phyloP scores from a whole-genome alignment of 768 basidiomycete species.

The Tulasnella sp. region DNA sequence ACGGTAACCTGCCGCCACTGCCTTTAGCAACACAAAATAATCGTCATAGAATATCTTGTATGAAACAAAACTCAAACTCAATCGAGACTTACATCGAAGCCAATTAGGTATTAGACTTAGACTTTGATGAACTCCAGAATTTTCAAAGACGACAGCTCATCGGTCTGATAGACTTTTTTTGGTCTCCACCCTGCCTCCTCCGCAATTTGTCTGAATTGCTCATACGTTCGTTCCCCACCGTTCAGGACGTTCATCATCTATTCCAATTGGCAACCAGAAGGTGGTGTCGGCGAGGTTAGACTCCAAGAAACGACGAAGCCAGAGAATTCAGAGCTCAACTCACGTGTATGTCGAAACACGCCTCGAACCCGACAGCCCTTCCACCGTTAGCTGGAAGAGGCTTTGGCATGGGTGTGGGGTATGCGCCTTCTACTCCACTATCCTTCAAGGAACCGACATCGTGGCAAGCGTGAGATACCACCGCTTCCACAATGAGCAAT shows the following conservation, averaged over 20 bases:
- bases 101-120: background rate
- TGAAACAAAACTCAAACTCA: too few relatives aligned
- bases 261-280: too few relatives aligned
- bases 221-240: background rate
- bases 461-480: background rate
- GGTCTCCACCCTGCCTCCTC: background rate
- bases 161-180: background rate
- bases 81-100: too few relatives aligned
- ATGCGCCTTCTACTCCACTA: conserved; percentile 11
- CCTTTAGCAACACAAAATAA: too few relatives aligned
- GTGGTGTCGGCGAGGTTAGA: too few relatives aligned
- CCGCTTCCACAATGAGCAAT: background rate
- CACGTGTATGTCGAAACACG: background rate
- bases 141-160: background rate
- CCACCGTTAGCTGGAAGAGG: conserved; percentile 20
- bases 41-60: too few relatives aligned
- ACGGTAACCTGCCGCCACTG: too few relatives aligned
- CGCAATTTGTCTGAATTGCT: background rate
- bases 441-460: background rate
- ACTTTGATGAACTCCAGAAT: conserved; percentile 11
- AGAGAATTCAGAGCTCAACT: too few relatives aligned
- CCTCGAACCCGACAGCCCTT: conserved; percentile 19
- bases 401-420: background rate
- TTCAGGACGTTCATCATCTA: background rate
- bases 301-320: too few relatives aligned